These are phyloP conservation scores for Wickerhamiella galacta DNA, from an alignment of 805 yeast genomes.

Conservation along the genomic window DNA sequence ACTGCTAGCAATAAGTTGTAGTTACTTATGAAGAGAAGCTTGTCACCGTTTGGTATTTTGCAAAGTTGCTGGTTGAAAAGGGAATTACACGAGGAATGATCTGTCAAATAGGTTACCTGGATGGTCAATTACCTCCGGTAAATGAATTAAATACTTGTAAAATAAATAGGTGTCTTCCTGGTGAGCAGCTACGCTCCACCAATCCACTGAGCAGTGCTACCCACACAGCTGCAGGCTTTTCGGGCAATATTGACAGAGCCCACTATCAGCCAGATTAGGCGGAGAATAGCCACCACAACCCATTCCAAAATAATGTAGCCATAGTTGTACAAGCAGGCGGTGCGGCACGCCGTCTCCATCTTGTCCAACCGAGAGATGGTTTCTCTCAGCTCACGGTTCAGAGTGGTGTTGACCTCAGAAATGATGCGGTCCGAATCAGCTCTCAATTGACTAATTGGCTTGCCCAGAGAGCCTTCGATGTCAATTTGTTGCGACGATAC, in stretches of 20 bases:
- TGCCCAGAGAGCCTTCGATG: constrained; percentile 12
- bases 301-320: constrained; percentile 13
- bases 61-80: too few relatives aligned
- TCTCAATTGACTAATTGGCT: constrained; percentile 12
- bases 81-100: too few relatives aligned
- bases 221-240: not conserved
- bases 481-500: constrained; percentile 8
- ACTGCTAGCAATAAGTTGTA: too few relatives aligned
- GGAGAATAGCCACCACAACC: constrained; percentile 10
- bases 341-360: constrained; percentile 5
- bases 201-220: not conserved
- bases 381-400: constrained; percentile 15
- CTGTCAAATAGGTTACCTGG: not conserved
- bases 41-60: too few relatives aligned
- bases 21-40: too few relatives aligned
- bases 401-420: constrained; percentile 16
- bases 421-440: constrained; percentile 15
- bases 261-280: constrained; percentile 13
- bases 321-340: constrained; percentile 5
- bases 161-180: not conserved
- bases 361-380: constrained; percentile 13
- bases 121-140: not conserved
- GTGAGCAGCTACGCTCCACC: not conserved
- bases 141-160: too few relatives aligned
- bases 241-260: not conserved